Evolutionary conservation across 805 yeast genomes (phyloP).

Genomic region (Saccharomycopsis schoenii): DNA sequence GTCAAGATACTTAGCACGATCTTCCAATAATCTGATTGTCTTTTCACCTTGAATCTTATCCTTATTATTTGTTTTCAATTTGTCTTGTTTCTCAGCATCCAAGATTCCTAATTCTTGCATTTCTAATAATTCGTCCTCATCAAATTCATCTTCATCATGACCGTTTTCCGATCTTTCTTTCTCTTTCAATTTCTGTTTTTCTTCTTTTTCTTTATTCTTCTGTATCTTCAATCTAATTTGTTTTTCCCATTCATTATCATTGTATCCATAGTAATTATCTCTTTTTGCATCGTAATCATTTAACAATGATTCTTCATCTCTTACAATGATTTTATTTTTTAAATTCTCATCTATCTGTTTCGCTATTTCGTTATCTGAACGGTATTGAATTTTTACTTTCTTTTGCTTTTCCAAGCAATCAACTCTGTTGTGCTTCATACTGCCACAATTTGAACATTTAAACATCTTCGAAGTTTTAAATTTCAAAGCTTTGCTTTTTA

Average conservation of each 20-base stretch:
- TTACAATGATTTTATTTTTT: background rate
- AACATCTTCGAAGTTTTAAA: conserved; percentile 15
- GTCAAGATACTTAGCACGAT: conserved; percentile 40
- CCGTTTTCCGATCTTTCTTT: background rate
- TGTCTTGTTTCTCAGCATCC: conserved; percentile 18
- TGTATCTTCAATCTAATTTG: conserved; percentile 21
- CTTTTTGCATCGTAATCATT: conserved; percentile 41
- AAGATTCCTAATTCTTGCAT: conserved; percentile 26
- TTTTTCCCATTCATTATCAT: conserved; percentile 35
- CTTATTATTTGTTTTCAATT: conserved; percentile 3
- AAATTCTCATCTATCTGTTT: conserved; percentile 18
- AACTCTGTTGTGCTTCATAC: conserved; percentile 23
- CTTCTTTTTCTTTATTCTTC: conserved; percentile 27
- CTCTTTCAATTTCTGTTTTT: conserved; percentile 4
- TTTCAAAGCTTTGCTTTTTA: conserved; percentile 4
- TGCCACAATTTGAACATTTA: conserved; percentile 32
- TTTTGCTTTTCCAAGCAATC: conserved; percentile 33
- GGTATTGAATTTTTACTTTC: conserved; percentile 20
- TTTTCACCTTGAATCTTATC: conserved; percentile 22
- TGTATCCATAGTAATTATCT: conserved; percentile 51
- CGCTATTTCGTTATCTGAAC: conserved; percentile 16
- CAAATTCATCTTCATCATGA: conserved; percentile 17
- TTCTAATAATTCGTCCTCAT: conserved; percentile 25
- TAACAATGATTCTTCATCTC: conserved; percentile 14
- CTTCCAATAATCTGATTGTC: conserved; percentile 39